Conservation (phyloP, 2,329 filamentous ascomycete genomes). For the Endothia cerciana region DNA sequence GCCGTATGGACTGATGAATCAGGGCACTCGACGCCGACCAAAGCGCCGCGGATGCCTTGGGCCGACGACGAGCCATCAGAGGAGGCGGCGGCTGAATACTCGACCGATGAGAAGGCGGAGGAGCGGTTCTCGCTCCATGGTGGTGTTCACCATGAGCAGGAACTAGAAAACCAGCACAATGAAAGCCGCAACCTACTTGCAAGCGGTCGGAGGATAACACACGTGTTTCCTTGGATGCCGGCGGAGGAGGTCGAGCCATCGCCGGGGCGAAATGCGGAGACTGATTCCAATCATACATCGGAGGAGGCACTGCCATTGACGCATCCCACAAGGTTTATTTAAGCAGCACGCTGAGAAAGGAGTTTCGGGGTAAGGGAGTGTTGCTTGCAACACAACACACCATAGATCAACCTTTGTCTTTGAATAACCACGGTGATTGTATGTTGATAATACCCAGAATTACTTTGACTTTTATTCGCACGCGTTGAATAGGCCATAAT, state of each 20-base stretch:
- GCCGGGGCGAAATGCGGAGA: not conserved
- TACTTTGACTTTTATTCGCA: too few species aligned
- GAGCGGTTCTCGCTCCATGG: not conserved
- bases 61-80: not conserved
- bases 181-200: not conserved
- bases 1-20: conserved; percentile 6
- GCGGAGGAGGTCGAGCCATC: not conserved
- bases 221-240: conserved; percentile 10
- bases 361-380: not conserved
- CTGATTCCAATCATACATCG: not conserved
- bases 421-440: too few species aligned
- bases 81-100: not conserved
- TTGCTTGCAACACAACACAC: not conserved
- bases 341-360: not conserved
- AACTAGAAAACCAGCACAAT: not conserved
- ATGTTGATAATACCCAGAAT: conserved; percentile 6
- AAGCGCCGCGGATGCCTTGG: not conserved
- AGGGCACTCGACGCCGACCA: not conserved
- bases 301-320: not conserved
- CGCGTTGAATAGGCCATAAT: not conserved
- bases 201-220: conserved; percentile 1
- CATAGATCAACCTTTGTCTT: not conserved
- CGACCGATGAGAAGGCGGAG: not conserved
- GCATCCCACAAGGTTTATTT: not conserved
- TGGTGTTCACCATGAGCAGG: not conserved